Evolutionary conservation across 2,329 filamentous ascomycete genomes (phyloP).

Genomic region (Cytospora mali): DNA sequence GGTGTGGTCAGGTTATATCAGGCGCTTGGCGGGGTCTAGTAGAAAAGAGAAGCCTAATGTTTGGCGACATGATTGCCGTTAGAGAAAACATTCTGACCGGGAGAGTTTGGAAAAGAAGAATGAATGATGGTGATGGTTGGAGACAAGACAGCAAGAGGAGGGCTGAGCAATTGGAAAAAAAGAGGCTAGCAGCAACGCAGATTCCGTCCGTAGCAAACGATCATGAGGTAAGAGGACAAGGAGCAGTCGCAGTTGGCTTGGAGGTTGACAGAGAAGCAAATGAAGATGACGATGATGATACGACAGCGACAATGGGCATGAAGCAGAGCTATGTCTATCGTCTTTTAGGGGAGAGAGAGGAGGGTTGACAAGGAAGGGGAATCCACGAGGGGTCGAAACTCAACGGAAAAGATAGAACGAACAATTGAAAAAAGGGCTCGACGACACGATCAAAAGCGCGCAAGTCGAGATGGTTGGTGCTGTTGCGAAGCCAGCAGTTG

Average conservation of each 20-base stretch:
- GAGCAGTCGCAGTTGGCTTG: slow-evolving; percentile 17
- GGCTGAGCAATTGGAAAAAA: slow-evolving; percentile 25
- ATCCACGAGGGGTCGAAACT: slow-evolving; percentile 24
- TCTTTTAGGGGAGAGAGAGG: slow-evolving; percentile 26
- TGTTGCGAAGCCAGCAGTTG: slow-evolving; percentile 20
- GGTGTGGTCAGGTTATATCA: slow-evolving; percentile 36
- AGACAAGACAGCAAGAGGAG: slow-evolving; percentile 22
- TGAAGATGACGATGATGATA: slow-evolving; percentile 22
- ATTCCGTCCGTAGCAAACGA: slow-evolving; percentile 27
- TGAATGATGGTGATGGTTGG: slow-evolving; percentile 22
- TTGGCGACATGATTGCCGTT: slow-evolving; percentile 57
- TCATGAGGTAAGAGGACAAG: slow-evolving; percentile 24
- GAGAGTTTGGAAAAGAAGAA: slow-evolving; percentile 28
- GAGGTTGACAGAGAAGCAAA: slow-evolving; percentile 9
- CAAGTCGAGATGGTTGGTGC: slow-evolving; percentile 20
- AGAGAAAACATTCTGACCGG: slow-evolving; percentile 53
- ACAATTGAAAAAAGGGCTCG: slow-evolving; percentile 28
- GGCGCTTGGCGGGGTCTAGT: slow-evolving; percentile 30
- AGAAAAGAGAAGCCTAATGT: slow-evolving; percentile 46
- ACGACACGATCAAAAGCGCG: slow-evolving; percentile 23
- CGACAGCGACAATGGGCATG: slow-evolving; percentile 17
- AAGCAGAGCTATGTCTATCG: slow-evolving; percentile 29
- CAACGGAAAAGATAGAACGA: slow-evolving; percentile 31
- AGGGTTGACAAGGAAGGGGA: slow-evolving; percentile 28
- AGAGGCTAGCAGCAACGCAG: slow-evolving; percentile 25